Conservation (phyloP, 2,329 filamentous ascomycete genomes). For the Colletotrichum sp. region DNA sequence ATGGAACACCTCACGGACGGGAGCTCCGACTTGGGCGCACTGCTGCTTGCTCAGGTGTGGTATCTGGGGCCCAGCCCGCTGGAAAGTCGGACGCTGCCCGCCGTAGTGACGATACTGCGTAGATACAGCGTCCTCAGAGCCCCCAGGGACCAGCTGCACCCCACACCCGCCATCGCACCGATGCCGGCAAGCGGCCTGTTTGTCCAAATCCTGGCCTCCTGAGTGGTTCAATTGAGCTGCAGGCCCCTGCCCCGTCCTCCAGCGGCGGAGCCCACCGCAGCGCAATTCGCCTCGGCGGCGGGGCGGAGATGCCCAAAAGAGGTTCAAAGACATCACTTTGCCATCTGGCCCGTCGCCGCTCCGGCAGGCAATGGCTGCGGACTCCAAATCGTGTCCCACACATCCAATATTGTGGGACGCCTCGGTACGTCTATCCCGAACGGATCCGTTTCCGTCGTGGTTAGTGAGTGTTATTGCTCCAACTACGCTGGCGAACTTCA, state of each 20-base stretch:
- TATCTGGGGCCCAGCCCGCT: neutral
- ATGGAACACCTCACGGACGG: neutral
- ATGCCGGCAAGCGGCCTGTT: neutral
- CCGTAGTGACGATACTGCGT: neutral
- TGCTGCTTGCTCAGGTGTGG: too few relatives aligned
- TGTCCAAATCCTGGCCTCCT: neutral
- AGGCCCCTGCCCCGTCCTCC: neutral
- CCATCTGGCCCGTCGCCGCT: neutral
- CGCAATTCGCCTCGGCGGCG: neutral
- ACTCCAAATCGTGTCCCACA: neutral
- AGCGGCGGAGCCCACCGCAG: neutral
- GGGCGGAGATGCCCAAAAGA: slow-evolving; percentile 22
- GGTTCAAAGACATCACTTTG: neutral
- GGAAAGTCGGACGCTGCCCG: neutral
- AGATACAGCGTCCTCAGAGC: neutral
- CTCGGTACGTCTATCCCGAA: neutral
- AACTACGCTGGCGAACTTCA: neutral
- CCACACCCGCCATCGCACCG: slow-evolving; percentile 1
- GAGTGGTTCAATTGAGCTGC: neutral
- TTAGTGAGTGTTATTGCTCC: neutral
- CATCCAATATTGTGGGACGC: neutral
- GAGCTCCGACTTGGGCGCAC: slow-evolving; percentile 1
- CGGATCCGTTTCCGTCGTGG: neutral
- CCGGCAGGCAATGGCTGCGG: neutral
- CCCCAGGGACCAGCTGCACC: neutral